Base-by-base conservation (phyloP, 73 alveolate species). In the Strombidium stylifer region DNA sequence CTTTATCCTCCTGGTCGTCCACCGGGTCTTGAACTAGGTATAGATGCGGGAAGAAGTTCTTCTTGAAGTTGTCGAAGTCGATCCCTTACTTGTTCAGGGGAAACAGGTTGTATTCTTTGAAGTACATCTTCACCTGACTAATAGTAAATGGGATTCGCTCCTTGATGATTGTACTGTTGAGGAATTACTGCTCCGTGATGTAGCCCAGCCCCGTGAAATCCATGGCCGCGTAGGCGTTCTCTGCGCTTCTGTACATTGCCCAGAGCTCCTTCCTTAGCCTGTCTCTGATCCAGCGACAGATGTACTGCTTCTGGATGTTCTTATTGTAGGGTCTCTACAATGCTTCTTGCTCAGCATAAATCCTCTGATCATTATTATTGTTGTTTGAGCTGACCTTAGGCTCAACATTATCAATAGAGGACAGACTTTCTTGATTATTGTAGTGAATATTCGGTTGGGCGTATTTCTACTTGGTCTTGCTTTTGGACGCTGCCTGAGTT, bases 191-290 rank as follows among this genome's bases (percentile, higher is more conserved):
- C 31, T 49, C 73, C 23, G 37, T 46, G 28, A 78, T 45, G 10
- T 26, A 52, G 20, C 90, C 90, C 0, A 34, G 48, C 4, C 90
- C 90, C 8, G 67, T 36, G 47, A 68, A 78, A 55, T 78, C 90
- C 46, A 78, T 44, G 8, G 70, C 60, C 2, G 82, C 66, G 58
- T 70, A 78, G 4, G 90, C 90, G n/a, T 48, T 60, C 2, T 60
- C 75, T 15, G 75, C 61, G 3, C 75, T 60, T 60, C 75, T 15
- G 28, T 41, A 60, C 1, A 60, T 39, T 39, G 36, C 41, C 15
- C 75, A 5, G 19, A 60, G 46, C 44, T 40, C 75, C 11, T 60
- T 60, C 23, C 75, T 60, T 20, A 60, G 24, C 4, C 18, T 18
- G 7, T 34, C 18, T 8, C 32, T 8, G 20, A 57, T 16, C 24